Percentiles rank a stretch among this genome's conserved stretches.
Evolutionary conservation across 116 monocot species (phyloP).

Genomic region (Thalassia testudinum): DNA sequence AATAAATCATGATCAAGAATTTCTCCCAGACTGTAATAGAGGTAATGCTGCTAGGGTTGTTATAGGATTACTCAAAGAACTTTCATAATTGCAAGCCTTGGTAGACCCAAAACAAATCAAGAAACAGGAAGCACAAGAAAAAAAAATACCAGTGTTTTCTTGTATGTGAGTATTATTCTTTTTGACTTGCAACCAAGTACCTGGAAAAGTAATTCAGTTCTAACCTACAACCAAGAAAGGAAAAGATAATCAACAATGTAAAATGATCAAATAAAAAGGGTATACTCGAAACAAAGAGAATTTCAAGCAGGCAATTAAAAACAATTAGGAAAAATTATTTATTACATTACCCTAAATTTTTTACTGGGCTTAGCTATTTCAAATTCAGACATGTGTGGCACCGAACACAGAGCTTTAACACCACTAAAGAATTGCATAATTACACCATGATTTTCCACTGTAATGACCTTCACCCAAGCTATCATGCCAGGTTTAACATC

Average conservation of each 20-base stretch:
- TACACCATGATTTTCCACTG: conserved; percentile 68
- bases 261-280: background rate
- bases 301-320: background rate
- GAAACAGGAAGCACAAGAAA: background rate
- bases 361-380: conserved; percentile 71
- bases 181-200: conserved; percentile 96
- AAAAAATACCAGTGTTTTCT: conserved; percentile 65
- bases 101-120: background rate
- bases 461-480: conserved; percentile 64
- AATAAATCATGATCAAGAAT: too few relatives aligned
- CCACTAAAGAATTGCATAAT: conserved; percentile 80
- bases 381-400: conserved; percentile 92
- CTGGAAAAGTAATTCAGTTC: conserved; percentile 72
- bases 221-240: conserved; percentile 31
- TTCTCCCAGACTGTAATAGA: too few relatives aligned
- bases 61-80: too few relatives aligned
- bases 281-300: background rate
- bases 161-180: conserved; percentile 84
- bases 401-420: conserved; percentile 89
- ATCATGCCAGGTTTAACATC: conserved; percentile 97
- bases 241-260: background rate
- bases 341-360: conserved; percentile 58
- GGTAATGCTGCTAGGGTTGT: too few relatives aligned
- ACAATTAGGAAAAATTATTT: background rate
- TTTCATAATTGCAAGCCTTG: too few relatives aligned